Percentiles rank a stretch among this genome's conserved stretches.
phyloP scores from a whole-genome alignment of 2,329 filamentous ascomycete species.

The Diaporthe vexans region DNA sequence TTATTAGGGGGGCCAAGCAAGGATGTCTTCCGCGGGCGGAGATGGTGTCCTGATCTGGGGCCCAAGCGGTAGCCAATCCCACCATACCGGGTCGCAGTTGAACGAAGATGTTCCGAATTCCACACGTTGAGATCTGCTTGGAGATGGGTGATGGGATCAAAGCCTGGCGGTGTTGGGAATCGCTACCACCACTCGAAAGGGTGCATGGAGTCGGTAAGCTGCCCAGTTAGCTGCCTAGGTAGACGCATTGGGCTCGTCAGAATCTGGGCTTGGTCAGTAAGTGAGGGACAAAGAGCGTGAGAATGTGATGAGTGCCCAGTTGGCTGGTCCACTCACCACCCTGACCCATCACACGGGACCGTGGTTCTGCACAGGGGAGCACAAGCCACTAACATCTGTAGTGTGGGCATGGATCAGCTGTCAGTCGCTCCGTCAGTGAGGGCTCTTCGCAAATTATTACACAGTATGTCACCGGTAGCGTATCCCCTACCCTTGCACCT shows the following conservation, averaged over 20 bases:
- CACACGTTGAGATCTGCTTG: slow-evolving; percentile 3
- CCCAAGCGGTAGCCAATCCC: slow-evolving; percentile 22
- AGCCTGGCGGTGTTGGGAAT: not conserved
- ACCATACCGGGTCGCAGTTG: slow-evolving; percentile 27
- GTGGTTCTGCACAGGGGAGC: slow-evolving; percentile 2
- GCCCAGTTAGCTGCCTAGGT: not conserved
- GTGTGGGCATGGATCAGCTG: slow-evolving; percentile 32
- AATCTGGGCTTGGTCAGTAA: not conserved
- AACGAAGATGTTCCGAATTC: not conserved
- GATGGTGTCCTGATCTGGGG: slow-evolving; percentile 32
- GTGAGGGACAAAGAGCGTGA: not conserved
- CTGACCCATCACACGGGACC: slow-evolving; percentile 26
- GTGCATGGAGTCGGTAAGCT: too few relatives aligned
- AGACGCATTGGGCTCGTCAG: not conserved
- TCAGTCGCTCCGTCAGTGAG: slow-evolving; percentile 14
- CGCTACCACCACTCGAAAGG: too few relatives aligned
- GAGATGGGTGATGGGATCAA: not conserved
- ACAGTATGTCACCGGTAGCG: not conserved
- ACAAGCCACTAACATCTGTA: slow-evolving; percentile 14
- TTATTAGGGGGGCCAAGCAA: slow-evolving; percentile 24
- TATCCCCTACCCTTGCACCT: slow-evolving; percentile 17
- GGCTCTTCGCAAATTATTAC: slow-evolving; percentile 24
- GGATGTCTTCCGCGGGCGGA: slow-evolving; percentile 29
- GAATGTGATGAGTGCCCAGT: slow-evolving; percentile 22
- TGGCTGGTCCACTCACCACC: slow-evolving; percentile 13